phyloP scores from a whole-genome alignment of 768 basidiomycete genomes.

The Daedalea quercina region DNA sequence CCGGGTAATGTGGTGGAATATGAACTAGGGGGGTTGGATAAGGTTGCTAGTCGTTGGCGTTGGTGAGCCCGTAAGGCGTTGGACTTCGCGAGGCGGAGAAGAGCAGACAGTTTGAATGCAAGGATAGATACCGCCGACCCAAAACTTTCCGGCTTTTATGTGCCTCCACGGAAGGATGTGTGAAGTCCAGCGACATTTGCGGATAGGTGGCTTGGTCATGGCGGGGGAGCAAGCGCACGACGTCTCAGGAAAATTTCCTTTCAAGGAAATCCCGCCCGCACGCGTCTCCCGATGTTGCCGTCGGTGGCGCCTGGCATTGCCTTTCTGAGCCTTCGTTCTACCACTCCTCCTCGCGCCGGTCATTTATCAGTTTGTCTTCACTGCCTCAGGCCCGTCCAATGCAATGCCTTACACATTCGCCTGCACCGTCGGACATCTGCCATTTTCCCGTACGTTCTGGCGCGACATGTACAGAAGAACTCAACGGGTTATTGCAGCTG shows the following conservation, averaged over 20 bases:
- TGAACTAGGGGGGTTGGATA: not conserved
- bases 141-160: not conserved
- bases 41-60: not conserved
- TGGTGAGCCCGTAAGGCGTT: not conserved
- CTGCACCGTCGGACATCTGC: too few species aligned
- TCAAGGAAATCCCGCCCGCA: conserved; percentile 9
- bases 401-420: too few species aligned
- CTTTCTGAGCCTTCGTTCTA: too few species aligned
- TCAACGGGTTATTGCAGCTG: too few species aligned
- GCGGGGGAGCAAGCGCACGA: not conserved
- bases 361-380: too few species aligned
- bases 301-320: not conserved
- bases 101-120: conserved; percentile 7
- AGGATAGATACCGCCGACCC: not conserved
- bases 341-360: too few species aligned
- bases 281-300: conserved; percentile 6
- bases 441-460: too few species aligned
- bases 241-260: not conserved
- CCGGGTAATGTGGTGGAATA: not conserved
- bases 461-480: too few species aligned
- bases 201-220: conserved; percentile 1
- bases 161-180: not conserved
- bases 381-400: too few species aligned
- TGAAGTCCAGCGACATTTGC: not conserved
- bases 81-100: conserved; percentile 1